Percentiles rank a stretch among this genome's conserved stretches.
phyloP scores from a whole-genome alignment of 2,329 filamentous ascomycete species.

The Phaeosphaeriaceae sp. region DNA sequence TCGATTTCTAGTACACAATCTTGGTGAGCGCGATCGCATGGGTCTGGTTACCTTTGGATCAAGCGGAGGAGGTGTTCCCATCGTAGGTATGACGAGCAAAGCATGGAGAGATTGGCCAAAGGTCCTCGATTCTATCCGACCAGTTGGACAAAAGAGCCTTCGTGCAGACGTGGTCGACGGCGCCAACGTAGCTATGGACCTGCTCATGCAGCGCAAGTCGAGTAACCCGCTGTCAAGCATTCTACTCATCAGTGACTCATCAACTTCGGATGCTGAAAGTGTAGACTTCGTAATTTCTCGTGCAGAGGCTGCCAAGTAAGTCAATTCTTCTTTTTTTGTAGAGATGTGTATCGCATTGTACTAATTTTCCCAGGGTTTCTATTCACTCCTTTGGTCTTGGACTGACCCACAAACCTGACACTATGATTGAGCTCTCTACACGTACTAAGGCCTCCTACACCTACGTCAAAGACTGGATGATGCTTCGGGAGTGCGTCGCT shows the following conservation, averaged over 20 bases:
- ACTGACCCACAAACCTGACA: conserved; percentile 97
- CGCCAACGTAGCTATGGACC: conserved; percentile 96
- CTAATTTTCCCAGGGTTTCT: conserved; percentile 68
- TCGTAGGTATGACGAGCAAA: conserved; percentile 98
- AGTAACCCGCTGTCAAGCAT: conserved; percentile 96
- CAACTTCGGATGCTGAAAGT: conserved; percentile 90
- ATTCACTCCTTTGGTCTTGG: conserved; percentile 97
- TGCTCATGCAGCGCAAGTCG: conserved; percentile 96
- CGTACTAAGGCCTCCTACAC: conserved; percentile 96
- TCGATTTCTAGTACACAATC: conserved; percentile 85
- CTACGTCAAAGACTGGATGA: conserved; percentile 99
- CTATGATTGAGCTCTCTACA: conserved; percentile 96
- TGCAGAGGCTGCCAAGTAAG: conserved; percentile 94
- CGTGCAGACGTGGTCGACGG: conserved; percentile 96
- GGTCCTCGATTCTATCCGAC: conserved; percentile 84
- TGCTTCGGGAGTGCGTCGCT: conserved; percentile 94
- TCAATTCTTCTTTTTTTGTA: conserved; percentile 27
- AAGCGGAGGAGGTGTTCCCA: conserved; percentile 86
- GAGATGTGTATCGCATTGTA: not conserved
- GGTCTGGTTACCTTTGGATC: conserved; percentile 96
- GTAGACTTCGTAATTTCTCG: conserved; percentile 97
- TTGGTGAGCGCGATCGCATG: conserved; percentile 95
- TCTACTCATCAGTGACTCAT: conserved; percentile 95
- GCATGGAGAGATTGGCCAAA: conserved; percentile 91
- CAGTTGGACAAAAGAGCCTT: conserved; percentile 94